A percentile compares a stretch with the other conserved stretches of the same genome.
Conservation (phyloP, 176 grass and related monocot genomes). For the Metroxylon sagu region DNA sequence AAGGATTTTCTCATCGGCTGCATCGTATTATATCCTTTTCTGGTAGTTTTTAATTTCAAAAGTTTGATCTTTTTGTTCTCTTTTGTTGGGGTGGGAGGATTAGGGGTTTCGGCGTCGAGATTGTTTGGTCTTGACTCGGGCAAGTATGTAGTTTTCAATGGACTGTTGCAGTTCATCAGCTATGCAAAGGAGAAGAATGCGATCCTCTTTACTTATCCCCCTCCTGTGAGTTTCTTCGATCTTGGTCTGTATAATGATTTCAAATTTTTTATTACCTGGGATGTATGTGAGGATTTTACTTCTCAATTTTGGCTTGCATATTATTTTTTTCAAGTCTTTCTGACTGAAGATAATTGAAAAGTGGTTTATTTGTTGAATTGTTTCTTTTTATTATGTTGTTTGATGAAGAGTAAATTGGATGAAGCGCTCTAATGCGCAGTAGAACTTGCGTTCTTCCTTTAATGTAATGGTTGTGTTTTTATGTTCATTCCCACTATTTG, state of each 20-base stretch:
- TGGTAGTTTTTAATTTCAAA: background rate
- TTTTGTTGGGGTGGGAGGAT: background rate
- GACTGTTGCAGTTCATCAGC: conserved; percentile 67
- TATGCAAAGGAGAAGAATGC: conserved; percentile 99
- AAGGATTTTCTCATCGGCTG: conserved; percentile 71
- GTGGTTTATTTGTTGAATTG: too few relatives aligned
- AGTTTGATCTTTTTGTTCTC: background rate
- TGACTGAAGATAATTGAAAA: too few relatives aligned
- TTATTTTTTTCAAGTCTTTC: too few relatives aligned
- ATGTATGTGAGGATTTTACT: background rate
- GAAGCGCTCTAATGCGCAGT: too few relatives aligned
- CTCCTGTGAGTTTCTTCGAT: conserved; percentile 36
- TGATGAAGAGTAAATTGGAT: too few relatives aligned
- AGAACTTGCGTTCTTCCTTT: too few relatives aligned
- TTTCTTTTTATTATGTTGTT: too few relatives aligned
- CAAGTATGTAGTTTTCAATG: conserved; percentile 79
- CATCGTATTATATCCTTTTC: conserved; percentile 92
- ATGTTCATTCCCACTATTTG: too few relatives aligned
- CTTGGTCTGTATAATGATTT: background rate
- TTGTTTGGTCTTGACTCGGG: conserved; percentile 18
- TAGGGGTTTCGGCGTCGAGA: background rate
- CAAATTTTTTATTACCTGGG: background rate
- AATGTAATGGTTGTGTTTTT: too few relatives aligned
- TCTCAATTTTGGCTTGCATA: too few relatives aligned
- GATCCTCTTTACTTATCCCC: conserved; percentile 86